phyloP scores from a whole-genome alignment of 352 stramenopile genomes.

The Pythium periplocum region DNA sequence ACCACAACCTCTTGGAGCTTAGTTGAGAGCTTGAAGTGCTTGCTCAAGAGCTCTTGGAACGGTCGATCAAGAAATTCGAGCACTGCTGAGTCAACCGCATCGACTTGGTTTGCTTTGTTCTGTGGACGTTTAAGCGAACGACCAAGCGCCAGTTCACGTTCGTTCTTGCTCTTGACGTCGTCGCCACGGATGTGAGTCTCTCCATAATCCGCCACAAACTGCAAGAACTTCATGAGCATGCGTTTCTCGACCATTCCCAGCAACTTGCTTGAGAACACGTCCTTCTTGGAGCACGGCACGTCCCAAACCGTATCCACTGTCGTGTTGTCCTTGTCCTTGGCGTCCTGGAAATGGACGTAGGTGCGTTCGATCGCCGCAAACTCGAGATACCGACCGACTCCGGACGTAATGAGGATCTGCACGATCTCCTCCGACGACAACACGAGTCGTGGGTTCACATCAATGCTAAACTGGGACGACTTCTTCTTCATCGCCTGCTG shows the following conservation, averaged over 20 bases:
- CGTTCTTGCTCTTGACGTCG: constrained; percentile 83
- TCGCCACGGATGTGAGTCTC: constrained; percentile 65
- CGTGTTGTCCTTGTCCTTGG: constrained; percentile 4
- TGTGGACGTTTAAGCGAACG: constrained; percentile 80
- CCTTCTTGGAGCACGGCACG: constrained; percentile 87
- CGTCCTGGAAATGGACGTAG: constrained; percentile 53
- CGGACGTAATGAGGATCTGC: constrained; percentile 78
- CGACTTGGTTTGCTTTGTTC: constrained; percentile 70
- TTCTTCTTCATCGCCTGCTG: constrained; percentile 30
- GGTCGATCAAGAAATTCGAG: constrained; percentile 39
- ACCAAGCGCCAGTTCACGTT: constrained; percentile 69
- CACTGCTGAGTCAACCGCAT: constrained; percentile 11
- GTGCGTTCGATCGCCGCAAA: constrained; percentile 84
- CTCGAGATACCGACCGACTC: constrained; percentile 83
- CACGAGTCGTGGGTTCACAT: constrained; percentile 77
- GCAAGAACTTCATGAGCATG: constrained; percentile 88
- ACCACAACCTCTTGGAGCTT: constrained; percentile 81
- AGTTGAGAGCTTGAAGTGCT: constrained; percentile 67
- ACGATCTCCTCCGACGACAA: constrained; percentile 76
- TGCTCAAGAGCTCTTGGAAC: constrained; percentile 64
- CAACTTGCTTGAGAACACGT: constrained; percentile 85
- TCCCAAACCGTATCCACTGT: constrained; percentile 52
- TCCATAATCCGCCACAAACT: constrained; percentile 85
- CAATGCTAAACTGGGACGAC: constrained; percentile 67
- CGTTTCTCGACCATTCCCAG: constrained; percentile 85